Conservation (phyloP, 1,284 basidiomycete genomes). For the Gomphus bonarii region DNA sequence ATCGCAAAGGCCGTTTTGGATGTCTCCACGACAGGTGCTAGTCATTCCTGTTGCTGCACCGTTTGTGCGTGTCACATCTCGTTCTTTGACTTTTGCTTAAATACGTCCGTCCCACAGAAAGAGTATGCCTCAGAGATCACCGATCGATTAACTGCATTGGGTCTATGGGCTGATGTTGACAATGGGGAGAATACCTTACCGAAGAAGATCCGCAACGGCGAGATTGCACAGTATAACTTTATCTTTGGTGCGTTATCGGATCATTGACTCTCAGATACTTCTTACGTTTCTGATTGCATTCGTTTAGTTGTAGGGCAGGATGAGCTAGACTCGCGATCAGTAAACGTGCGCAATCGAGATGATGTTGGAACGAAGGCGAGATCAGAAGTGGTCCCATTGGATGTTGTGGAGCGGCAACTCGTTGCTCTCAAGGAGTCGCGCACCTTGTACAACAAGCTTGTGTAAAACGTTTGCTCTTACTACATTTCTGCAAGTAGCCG, state of each 20-base stretch:
- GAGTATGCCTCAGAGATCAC: constrained; percentile 83
- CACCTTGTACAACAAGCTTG: constrained; percentile 49
- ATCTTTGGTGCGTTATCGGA: constrained; percentile 69
- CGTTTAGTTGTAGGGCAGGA: constrained; percentile 84
- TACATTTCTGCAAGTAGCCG: no score
- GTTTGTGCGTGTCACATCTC: constrained; percentile 45
- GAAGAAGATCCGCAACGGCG: constrained; percentile 94
- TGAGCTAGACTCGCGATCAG: constrained; percentile 75
- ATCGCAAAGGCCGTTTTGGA: constrained; percentile 84
- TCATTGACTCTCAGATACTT: not conserved
- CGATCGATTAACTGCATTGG: constrained; percentile 55
- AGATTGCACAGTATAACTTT: constrained; percentile 94
- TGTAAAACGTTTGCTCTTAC: not conserved
- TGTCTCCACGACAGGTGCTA: constrained; percentile 89
- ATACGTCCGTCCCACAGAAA: constrained; percentile 41
- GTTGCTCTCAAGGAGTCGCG: constrained; percentile 52
- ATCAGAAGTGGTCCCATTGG: constrained; percentile 50
- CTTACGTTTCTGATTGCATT: constrained; percentile 5
- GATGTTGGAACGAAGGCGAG: constrained; percentile 78
- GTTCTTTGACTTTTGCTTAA: not conserved
- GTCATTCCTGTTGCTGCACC: constrained; percentile 90
- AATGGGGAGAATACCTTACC: constrained; percentile 86
- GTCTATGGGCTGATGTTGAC: constrained; percentile 88
- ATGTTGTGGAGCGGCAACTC: constrained; percentile 56
- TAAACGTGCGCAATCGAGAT: constrained; percentile 93